Conservation (phyloP, 345 rosid genomes). For the Physaria fendleri region DNA sequence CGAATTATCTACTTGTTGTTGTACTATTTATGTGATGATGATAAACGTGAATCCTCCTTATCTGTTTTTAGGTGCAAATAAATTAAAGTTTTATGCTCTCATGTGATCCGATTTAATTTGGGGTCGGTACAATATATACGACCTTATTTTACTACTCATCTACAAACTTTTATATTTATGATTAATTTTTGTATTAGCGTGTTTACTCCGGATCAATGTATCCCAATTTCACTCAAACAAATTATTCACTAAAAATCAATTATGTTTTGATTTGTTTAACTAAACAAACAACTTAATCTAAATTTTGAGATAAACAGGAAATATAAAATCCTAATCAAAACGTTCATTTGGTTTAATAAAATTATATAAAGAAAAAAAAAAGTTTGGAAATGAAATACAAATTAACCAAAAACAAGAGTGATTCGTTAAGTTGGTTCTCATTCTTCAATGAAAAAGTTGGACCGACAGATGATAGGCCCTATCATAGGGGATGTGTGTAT, state of each 20-base stretch:
- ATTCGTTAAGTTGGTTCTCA: not conserved
- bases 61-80: constrained; percentile 7
- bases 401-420: not conserved
- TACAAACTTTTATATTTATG: not conserved
- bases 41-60: constrained; percentile 3
- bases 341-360: not conserved
- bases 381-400: not conserved
- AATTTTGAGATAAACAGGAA: not conserved
- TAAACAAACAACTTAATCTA: not conserved
- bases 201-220: not conserved
- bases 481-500: not conserved
- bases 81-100: not conserved
- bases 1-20: too few species aligned
- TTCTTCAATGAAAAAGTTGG: not conserved
- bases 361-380: too few species aligned
- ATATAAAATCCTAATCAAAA: not conserved
- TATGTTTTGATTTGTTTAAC: not conserved
- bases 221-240: not conserved
- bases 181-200: not conserved
- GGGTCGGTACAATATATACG: not conserved
- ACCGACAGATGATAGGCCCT: not conserved
- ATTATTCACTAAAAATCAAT: not conserved
- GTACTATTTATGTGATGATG: not conserved
- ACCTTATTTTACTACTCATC: not conserved
- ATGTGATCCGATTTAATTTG: constrained; percentile 16